Evolutionary conservation across 106 monocot genomes (phyloP).

Genomic region (Acorus calamus): DNA sequence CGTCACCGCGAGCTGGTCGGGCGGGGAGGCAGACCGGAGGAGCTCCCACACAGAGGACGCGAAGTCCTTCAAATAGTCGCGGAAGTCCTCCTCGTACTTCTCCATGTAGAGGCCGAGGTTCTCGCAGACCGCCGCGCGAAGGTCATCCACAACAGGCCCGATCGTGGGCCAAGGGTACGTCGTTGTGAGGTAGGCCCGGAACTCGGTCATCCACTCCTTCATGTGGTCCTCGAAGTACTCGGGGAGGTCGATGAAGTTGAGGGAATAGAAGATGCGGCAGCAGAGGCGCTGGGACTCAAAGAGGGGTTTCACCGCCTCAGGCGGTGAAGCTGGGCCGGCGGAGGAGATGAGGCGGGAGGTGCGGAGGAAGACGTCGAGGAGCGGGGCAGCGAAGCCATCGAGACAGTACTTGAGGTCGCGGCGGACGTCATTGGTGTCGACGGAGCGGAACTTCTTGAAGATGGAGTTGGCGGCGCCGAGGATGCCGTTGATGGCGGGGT

Average conservation of each 20-base stretch:
- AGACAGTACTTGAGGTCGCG: constrained; percentile 95
- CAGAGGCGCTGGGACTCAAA: constrained; percentile 85
- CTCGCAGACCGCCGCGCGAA: constrained; percentile 82
- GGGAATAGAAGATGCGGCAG: constrained; percentile 85
- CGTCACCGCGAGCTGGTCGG: constrained; percentile 70
- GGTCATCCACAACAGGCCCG: constrained; percentile 28
- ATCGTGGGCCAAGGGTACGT: constrained; percentile 15
- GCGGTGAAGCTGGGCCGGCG: constrained; percentile 3
- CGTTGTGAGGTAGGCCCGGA: constrained; percentile 47
- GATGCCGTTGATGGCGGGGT: constrained; percentile 48
- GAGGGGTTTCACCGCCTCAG: constrained; percentile 24
- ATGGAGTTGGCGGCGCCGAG: constrained; percentile 67
- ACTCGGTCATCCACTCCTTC: constrained; percentile 93
- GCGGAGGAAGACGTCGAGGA: constrained; percentile 70
- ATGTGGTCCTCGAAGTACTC: constrained; percentile 99
- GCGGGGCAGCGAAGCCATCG: constrained; percentile 62
- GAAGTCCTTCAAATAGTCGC: constrained; percentile 62
- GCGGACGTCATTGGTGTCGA: constrained; percentile 44
- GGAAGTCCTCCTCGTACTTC: constrained; percentile 96
- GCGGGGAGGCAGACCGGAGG: constrained; percentile 25
- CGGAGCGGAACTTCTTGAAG: constrained; percentile 76
- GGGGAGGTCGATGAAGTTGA: constrained; percentile 85
- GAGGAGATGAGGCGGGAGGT: constrained; percentile 38
- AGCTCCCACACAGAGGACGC: constrained; percentile 72
- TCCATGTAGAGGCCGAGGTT: constrained; percentile 93